These are phyloP conservation scores for Penicillium sp. DNA, from an alignment of 2,329 filamentous ascomycete genomes.

Conservation along the genomic window DNA sequence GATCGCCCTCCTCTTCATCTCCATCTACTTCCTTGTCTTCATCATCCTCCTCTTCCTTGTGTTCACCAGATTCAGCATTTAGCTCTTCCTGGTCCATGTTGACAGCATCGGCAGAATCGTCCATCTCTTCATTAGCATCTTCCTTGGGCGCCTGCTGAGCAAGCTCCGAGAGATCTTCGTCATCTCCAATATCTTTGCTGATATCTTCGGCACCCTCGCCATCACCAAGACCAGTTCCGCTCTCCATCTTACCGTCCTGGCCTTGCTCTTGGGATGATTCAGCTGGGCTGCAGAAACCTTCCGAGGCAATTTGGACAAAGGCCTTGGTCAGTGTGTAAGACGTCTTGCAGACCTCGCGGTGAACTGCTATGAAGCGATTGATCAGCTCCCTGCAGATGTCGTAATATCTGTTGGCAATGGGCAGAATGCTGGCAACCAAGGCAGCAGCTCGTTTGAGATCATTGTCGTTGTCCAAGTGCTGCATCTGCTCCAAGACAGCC, in stretches of 20 bases:
- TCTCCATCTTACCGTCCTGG: slow-evolving; percentile 77
- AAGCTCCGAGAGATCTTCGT: slow-evolving; percentile 89
- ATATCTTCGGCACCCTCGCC: slow-evolving; percentile 96
- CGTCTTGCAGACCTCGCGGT: slow-evolving; percentile 70
- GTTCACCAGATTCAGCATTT: slow-evolving; percentile 76
- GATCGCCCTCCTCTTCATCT: slow-evolving; percentile 64
- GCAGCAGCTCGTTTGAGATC: slow-evolving; percentile 53
- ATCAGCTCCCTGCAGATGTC: slow-evolving; percentile 61
- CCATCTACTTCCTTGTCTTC: slow-evolving; percentile 61
- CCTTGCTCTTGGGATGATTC: slow-evolving; percentile 73
- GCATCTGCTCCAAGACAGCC: slow-evolving; percentile 48
- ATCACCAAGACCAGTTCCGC: slow-evolving; percentile 89
- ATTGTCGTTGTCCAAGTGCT: slow-evolving; percentile 44
- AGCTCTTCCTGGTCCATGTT: slow-evolving; percentile 78
- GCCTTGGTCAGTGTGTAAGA: slow-evolving; percentile 72
- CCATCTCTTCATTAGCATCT: slow-evolving; percentile 48
- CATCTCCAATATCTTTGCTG: slow-evolving; percentile 90
- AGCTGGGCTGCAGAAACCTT: slow-evolving; percentile 88
- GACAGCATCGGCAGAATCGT: slow-evolving; percentile 48
- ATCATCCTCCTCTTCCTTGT: slow-evolving; percentile 43
- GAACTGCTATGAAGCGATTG: slow-evolving; percentile 60
- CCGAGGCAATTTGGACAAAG: slow-evolving; percentile 74
- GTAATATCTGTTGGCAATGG: slow-evolving; percentile 74
- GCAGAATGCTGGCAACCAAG: slow-evolving; percentile 61
- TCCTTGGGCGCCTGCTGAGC: slow-evolving; percentile 77